Percentiles rank a stretch among this genome's conserved stretches.
Evolutionary conservation across 768 basidiomycete genomes (phyloP).

Genomic region (Mycena latifolia): DNA sequence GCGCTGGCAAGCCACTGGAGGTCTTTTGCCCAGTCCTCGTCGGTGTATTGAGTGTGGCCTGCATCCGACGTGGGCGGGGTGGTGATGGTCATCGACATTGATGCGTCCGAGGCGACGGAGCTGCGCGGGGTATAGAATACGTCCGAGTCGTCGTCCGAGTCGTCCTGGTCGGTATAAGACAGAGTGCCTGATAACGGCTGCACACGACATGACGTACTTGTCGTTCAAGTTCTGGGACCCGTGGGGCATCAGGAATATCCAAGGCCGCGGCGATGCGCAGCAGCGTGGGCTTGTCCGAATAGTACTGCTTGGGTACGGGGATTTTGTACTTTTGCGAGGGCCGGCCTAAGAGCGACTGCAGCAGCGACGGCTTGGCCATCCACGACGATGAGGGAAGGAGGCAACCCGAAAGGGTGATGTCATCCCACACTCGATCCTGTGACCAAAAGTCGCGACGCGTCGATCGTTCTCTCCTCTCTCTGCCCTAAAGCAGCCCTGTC

Average conservation of each 20-base stretch:
- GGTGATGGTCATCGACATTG: constrained; percentile 37
- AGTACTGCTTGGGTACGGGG: constrained; percentile 59
- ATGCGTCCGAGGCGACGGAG: constrained; percentile 35
- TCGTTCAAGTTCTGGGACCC: not conserved
- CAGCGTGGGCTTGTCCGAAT: constrained; percentile 65
- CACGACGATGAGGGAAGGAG: not conserved
- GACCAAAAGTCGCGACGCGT: no score
- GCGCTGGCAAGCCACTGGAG: constrained; percentile 69
- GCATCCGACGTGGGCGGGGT: constrained; percentile 32
- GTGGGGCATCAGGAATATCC: constrained; percentile 16
- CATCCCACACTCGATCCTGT: not conserved
- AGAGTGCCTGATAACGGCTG: not conserved
- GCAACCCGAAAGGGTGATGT: not conserved
- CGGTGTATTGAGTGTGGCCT: constrained; percentile 48
- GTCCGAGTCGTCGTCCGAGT: constrained; percentile 35
- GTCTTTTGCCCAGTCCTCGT: constrained; percentile 77
- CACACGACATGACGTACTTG: constrained; percentile 33
- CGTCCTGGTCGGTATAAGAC: constrained; percentile 25
- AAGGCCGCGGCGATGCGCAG: constrained; percentile 60
- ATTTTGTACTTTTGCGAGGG: constrained; percentile 75
- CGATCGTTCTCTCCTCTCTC: no score
- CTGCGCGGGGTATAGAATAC: constrained; percentile 25
- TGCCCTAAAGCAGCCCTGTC: no score
- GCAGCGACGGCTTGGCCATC: constrained; percentile 68
- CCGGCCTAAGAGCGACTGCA: constrained; percentile 71